Evolutionary conservation across 2,329 filamentous ascomycete species (phyloP), one percentile per base, ranked within the genome.

Genomic region (Lachnellula subtilissima): DNA sequence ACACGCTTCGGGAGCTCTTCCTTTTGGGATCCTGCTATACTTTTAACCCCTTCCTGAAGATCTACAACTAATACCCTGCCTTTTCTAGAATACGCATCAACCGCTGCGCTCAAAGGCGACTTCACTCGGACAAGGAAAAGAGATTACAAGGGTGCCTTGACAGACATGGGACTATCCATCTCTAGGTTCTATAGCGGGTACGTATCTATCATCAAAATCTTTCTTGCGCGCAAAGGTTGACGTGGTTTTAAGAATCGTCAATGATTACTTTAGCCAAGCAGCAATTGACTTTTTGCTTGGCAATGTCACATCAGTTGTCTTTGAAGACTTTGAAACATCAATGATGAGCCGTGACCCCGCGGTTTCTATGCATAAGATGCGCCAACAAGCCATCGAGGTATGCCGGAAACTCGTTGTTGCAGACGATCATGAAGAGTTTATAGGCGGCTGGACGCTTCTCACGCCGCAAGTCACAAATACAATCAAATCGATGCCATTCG

Each of bases 251-350:
- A 97, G 96, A 63, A 94, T 97, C 73, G 91, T 99, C 62, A 96
- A 96, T 64, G 94, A 99, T 73, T 97, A 96, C 72, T 97, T 97
- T 72, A 88, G 92, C 22, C 94, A 99, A 71, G 89, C 91, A 0
- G 90, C 89, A 50, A 96, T 99, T 62, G 94, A 99, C 70, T 97
- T 94, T 68, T 81, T 96, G 4, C 82, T 97, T 0, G 94, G 94
- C 19, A 94, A 94, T 63, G 89, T 95, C 11, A 91, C 87, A 0
- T 86, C 86, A 1, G 78, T 85, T 15, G 88, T 96, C 2, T 97
- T 97, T 69, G 89, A 93, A 55, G 94, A 99, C 64, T 99, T 99
- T 61, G 91, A 97, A 68, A 85, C 87, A 15, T 88, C 92, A 64
- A 91, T 99, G 84, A 95, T 92, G 82, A 92, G 86, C 45, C 88